These are phyloP conservation scores for Aspergillus wentii DNA, from an alignment of 495 filamentous ascomycete genomes.

Conservation along the genomic window DNA sequence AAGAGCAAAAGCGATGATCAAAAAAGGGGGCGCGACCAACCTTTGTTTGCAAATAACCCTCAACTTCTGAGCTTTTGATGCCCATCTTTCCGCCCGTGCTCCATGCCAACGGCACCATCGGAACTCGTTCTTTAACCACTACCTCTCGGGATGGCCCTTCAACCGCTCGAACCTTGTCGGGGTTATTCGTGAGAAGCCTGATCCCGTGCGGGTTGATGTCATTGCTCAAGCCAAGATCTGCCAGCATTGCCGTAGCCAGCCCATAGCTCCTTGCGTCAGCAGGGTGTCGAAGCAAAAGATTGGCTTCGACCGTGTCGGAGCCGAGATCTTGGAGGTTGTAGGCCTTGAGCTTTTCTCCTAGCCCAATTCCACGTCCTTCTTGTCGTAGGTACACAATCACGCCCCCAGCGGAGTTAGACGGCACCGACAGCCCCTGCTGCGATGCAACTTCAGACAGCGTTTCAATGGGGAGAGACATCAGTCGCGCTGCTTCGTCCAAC, in stretches of 20 bases:
- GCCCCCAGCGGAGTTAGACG: slow-evolving; percentile 61
- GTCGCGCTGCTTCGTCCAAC: slow-evolving; percentile 87
- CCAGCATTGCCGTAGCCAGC: slow-evolving; percentile 86
- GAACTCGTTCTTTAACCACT: slow-evolving; percentile 80
- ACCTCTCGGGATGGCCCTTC: slow-evolving; percentile 88
- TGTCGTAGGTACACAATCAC: slow-evolving; percentile 94
- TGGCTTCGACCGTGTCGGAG: slow-evolving; percentile 93
- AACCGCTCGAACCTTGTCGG: slow-evolving; percentile 91
- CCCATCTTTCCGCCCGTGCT: slow-evolving; percentile 73
- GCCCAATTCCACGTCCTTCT: slow-evolving; percentile 91
- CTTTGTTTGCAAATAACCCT: slow-evolving; percentile 92
- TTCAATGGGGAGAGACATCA: slow-evolving; percentile 77
- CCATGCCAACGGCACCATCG: slow-evolving; percentile 97
- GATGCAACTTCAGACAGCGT: slow-evolving; percentile 29
- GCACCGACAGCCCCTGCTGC: slow-evolving; percentile 33
- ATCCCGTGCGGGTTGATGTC: slow-evolving; percentile 61
- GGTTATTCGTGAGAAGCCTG: slow-evolving; percentile 91
- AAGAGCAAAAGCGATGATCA: slow-evolving; percentile 1
- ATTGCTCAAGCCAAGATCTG: slow-evolving; percentile 70
- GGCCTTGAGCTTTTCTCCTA: slow-evolving; percentile 93
- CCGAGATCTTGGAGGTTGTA: slow-evolving; percentile 97
- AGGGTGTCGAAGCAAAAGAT: slow-evolving; percentile 84
- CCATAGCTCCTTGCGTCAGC: slow-evolving; percentile 94
- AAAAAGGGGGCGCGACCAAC: slow-evolving; percentile 35
- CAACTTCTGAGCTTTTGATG: slow-evolving; percentile 80